Percentiles rank a stretch among this genome's conserved stretches.
These are phyloP conservation scores for Kurtzmaniella cleridarum DNA, from an alignment of 805 yeast genomes.

Conservation along the genomic window DNA sequence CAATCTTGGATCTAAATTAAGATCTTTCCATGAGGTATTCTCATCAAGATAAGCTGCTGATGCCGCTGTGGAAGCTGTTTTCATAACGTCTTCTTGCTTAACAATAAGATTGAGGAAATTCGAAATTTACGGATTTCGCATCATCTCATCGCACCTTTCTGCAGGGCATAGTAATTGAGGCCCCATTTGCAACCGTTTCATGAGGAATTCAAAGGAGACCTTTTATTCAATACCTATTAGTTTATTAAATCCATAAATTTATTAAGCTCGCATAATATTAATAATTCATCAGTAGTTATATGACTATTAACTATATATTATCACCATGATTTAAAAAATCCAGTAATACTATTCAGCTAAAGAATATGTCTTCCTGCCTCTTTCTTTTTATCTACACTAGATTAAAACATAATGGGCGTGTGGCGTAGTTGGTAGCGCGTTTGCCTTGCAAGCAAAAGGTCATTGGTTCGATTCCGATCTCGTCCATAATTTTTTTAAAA, in stretches of 20 bases:
- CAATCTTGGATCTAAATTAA: constrained; percentile 77
- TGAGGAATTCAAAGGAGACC: too few relatives aligned
- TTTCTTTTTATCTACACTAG: too few relatives aligned
- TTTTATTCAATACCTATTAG: too few relatives aligned
- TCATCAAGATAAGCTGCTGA: constrained; percentile 70
- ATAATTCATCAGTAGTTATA: too few relatives aligned
- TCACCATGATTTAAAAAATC: too few relatives aligned
- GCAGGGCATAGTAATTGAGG: neutral
- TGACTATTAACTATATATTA: too few relatives aligned
- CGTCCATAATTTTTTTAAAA: constrained; percentile 50
- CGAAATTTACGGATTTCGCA: neutral
- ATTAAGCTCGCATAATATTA: too few relatives aligned
- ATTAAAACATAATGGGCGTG: constrained; percentile 45
- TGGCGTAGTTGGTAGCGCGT: constrained; percentile 84
- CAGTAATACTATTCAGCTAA: too few relatives aligned
- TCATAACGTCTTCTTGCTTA: neutral
- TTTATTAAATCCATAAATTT: too few relatives aligned
- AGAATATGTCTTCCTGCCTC: too few relatives aligned
- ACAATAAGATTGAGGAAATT: neutral
- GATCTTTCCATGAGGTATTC: constrained; percentile 62
- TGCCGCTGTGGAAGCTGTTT: constrained; percentile 34
- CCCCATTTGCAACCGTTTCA: too few relatives aligned
- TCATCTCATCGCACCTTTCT: constrained; percentile 1
- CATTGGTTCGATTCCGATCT: constrained; percentile 76
- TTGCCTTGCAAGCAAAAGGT: constrained; percentile 76